These are phyloP conservation scores for Metschnikowia proteae DNA, from an alignment of 805 yeast species.

Conservation along the genomic window DNA sequence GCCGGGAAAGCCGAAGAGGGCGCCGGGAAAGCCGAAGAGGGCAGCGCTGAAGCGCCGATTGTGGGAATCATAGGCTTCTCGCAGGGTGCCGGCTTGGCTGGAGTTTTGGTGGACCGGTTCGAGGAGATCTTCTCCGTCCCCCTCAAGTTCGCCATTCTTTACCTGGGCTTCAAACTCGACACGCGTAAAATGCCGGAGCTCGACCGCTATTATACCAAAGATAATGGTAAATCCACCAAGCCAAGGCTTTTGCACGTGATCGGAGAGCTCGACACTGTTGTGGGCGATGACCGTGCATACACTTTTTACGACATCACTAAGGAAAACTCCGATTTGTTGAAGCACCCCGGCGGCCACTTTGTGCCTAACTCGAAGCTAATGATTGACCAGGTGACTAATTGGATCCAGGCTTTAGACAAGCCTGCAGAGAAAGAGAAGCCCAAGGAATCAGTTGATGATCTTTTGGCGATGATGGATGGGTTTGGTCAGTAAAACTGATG, in stretches of 20 bases:
- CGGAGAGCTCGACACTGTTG: constrained; percentile 87
- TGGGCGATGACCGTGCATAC: constrained; percentile 66
- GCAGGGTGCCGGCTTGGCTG: constrained; percentile 90
- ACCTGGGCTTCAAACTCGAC: constrained; percentile 56
- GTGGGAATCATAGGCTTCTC: constrained; percentile 89
- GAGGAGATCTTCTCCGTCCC: constrained; percentile 46
- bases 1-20: neutral
- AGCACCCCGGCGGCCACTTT: constrained; percentile 96
- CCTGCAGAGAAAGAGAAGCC: constrained; percentile 13
- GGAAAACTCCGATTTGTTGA: constrained; percentile 54
- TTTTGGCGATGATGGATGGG: constrained; percentile 39
- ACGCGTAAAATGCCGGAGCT: constrained; percentile 26
- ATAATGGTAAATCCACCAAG: constrained; percentile 15
- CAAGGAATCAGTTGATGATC: constrained; percentile 27
- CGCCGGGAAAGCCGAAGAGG: neutral
- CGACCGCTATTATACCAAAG: constrained; percentile 21
- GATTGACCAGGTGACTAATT: constrained; percentile 38
- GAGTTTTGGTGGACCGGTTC: constrained; percentile 60
- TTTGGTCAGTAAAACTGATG: constrained; percentile 15
- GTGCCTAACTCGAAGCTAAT: constrained; percentile 77
- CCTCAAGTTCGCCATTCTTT: constrained; percentile 69
- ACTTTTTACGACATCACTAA: constrained; percentile 43
- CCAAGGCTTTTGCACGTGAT: constrained; percentile 60
- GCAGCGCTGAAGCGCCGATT: constrained; percentile 39
- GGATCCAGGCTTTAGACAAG: constrained; percentile 27